phyloP scores from a whole-genome alignment of 108 stramenopile genomes.

The Cyclotella cryptica region DNA sequence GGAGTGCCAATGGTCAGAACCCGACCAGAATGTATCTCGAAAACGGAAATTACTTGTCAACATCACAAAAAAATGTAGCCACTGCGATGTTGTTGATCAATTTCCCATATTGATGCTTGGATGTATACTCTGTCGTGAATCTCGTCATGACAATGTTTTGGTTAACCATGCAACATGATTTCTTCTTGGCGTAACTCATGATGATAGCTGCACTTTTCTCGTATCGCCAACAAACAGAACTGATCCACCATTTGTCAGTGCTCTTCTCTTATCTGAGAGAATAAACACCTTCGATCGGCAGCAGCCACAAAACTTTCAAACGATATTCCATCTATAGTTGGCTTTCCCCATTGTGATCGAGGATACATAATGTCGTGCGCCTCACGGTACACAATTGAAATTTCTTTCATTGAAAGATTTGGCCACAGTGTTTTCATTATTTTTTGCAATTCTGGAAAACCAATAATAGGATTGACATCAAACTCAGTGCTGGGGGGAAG shows the following conservation, averaged over 20 bases:
- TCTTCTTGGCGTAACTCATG: not conserved
- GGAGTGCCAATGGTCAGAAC: no score
- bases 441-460: constrained; percentile 23
- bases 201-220: not conserved
- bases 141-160: constrained; percentile 12
- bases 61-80: not conserved
- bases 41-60: constrained; percentile 21
- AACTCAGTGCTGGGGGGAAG: not conserved
- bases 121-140: constrained; percentile 14
- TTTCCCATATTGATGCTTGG: constrained; percentile 18
- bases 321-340: constrained; percentile 35
- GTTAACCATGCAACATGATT: constrained; percentile 14
- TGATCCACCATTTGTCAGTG: not conserved
- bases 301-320: constrained; percentile 43
- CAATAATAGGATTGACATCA: constrained; percentile 1
- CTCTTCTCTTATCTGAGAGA: constrained; percentile 8
- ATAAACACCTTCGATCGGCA: constrained; percentile 34
- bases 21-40: no score
- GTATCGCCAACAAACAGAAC: not conserved
- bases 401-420: constrained; percentile 31
- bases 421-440: constrained; percentile 39
- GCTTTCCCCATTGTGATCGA: constrained; percentile 27
- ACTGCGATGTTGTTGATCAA: constrained; percentile 21
- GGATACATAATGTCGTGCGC: constrained; percentile 32
- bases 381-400: constrained; percentile 27